A percentile compares a stretch with the other conserved stretches of the same genome.
Evolutionary conservation across 2,329 filamentous ascomycete species (phyloP).

Genomic region (Celoporthe dispersa): DNA sequence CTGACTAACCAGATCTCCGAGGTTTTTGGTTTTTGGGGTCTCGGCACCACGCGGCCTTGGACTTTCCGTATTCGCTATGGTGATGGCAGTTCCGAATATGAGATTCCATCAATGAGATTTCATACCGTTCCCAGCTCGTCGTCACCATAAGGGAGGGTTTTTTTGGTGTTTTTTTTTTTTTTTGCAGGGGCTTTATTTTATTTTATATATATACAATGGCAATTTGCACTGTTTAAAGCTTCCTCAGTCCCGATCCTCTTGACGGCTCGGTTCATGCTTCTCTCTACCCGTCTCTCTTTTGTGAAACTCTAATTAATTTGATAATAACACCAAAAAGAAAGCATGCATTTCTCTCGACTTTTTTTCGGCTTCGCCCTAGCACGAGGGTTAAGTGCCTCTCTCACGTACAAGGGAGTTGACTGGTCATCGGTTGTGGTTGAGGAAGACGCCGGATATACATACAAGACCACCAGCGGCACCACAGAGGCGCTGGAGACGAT

Average conservation of each 20-base stretch:
- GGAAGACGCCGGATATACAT: slow-evolving; percentile 63
- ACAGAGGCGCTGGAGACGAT: slow-evolving; percentile 65
- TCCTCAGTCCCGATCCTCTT: no score
- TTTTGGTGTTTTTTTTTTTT: no score
- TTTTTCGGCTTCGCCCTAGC: background rate
- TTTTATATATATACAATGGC: background rate
- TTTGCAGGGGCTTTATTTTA: background rate
- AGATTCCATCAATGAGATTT: slow-evolving; percentile 9
- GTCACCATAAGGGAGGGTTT: no score
- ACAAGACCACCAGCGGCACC: slow-evolving; percentile 60
- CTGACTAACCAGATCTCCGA: background rate
- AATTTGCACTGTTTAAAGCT: no score
- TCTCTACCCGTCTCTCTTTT: background rate
- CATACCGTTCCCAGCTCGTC: background rate
- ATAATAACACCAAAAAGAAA: background rate
- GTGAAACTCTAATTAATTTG: background rate
- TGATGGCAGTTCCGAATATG: background rate
- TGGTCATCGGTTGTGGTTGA: slow-evolving; percentile 65
- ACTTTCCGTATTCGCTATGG: background rate
- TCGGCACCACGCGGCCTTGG: background rate
- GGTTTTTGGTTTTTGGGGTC: background rate
- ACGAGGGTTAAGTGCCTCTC: slow-evolving; percentile 13
- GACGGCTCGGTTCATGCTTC: background rate
- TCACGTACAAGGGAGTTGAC: slow-evolving; percentile 24
- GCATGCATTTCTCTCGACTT: background rate